Percentiles rank a stretch among this genome's conserved stretches.
phyloP scores from a whole-genome alignment of 208 protist genomes.

The Balamuthia mandrillaris region DNA sequence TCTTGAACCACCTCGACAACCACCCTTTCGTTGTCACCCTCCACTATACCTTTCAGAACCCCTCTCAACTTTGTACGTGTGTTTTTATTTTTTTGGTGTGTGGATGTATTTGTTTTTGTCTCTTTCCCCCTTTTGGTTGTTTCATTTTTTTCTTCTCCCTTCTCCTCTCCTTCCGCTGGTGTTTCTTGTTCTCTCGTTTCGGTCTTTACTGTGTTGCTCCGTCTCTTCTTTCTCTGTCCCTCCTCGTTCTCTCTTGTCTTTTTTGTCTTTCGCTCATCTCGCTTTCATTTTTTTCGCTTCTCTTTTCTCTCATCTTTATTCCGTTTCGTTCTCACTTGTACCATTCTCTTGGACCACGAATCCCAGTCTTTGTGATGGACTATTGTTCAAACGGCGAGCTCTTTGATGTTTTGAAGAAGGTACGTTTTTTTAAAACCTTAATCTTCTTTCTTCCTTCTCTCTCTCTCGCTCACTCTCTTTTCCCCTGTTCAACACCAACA shows the following conservation, averaged over 20 bases:
- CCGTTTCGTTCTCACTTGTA: not conserved
- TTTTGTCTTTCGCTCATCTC: too few species aligned
- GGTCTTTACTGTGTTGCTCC: too few species aligned
- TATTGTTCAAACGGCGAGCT: conserved; percentile 5
- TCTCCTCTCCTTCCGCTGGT: not conserved
- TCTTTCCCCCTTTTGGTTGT: not conserved
- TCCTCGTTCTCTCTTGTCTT: too few species aligned
- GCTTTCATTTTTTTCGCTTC: not conserved
- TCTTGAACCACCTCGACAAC: not conserved
- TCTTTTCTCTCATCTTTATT: not conserved
- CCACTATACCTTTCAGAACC: conserved; percentile 9
- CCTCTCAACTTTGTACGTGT: not conserved
- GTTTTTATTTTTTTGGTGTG: too few species aligned
- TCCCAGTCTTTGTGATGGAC: not conserved
- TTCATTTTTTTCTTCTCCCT: not conserved
- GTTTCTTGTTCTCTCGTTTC: too few species aligned
- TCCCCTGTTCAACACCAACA: not conserved
- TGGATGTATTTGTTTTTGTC: too few species aligned
- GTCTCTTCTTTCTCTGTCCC: too few species aligned
- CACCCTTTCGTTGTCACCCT: conserved; percentile 6
- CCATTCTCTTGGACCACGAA: not conserved
- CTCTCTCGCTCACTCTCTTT: not conserved
- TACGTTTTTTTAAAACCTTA: not conserved
- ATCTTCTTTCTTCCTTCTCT: not conserved
- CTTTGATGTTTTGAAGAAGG: not conserved